Evolutionary conservation across 495 filamentous ascomycete genomes (phyloP).

Genomic region (Rhizodiscina lignyota): DNA sequence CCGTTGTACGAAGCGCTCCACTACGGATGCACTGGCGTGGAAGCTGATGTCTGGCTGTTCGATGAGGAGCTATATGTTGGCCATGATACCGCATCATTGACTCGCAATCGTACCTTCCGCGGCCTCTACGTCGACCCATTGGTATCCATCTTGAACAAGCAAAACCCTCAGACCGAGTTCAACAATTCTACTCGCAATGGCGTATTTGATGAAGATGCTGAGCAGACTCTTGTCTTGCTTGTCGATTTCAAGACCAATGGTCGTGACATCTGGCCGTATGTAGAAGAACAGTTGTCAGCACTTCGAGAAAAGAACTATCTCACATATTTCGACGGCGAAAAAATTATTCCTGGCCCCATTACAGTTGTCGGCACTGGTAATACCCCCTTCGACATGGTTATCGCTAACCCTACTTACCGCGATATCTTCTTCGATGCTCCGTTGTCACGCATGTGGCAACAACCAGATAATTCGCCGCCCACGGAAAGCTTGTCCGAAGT

Average conservation of each 20-base stretch:
- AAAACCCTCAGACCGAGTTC: slow-evolving; percentile 13
- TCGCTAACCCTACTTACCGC: slow-evolving; percentile 10
- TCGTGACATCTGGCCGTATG: slow-evolving; percentile 11
- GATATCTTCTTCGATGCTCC: slow-evolving; percentile 19
- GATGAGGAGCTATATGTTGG: slow-evolving; percentile 41
- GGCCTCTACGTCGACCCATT: slow-evolving; percentile 22
- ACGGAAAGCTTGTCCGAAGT: neutral
- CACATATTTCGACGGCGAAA: slow-evolving; percentile 9
- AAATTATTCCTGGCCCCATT: slow-evolving; percentile 6
- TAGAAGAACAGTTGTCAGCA: slow-evolving; percentile 12
- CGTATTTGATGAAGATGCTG: slow-evolving; percentile 16
- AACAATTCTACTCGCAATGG: slow-evolving; percentile 10
- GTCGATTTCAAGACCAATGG: slow-evolving; percentile 23
- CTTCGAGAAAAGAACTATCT: slow-evolving; percentile 18
- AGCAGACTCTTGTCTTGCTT: slow-evolving; percentile 18
- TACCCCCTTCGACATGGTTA: slow-evolving; percentile 11
- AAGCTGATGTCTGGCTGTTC: slow-evolving; percentile 81
- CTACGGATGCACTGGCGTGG: slow-evolving; percentile 53
- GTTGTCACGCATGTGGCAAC: slow-evolving; percentile 1
- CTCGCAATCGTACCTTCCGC: slow-evolving; percentile 16
- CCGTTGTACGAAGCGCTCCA: slow-evolving; percentile 54
- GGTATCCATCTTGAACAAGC: slow-evolving; percentile 13
- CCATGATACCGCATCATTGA: slow-evolving; percentile 16
- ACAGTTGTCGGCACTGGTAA: slow-evolving; percentile 15
- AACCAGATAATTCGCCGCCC: neutral